Percentiles rank a stretch among this genome's conserved stretches.
Conservation (phyloP, 2,329 filamentous ascomycete species). For the Anisogramma anomala region DNA sequence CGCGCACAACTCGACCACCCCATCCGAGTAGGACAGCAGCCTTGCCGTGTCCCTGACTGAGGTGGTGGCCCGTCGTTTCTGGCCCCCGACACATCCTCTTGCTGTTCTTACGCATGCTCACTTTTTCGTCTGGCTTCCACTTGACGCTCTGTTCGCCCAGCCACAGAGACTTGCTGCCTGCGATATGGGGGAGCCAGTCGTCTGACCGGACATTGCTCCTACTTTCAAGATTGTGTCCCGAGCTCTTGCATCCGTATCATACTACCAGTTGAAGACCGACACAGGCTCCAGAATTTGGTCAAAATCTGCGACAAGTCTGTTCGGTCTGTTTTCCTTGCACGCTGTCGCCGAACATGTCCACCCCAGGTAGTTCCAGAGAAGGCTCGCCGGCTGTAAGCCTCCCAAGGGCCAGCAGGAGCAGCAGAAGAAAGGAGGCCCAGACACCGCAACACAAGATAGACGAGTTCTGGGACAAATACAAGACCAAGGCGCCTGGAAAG, state of each 20-base stretch:
- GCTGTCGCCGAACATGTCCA: conserved; percentile 4
- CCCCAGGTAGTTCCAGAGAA: not conserved
- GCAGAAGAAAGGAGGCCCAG: conserved; percentile 33
- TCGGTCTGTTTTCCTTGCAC: not conserved
- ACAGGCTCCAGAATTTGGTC: not conserved
- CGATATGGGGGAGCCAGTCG: too few relatives aligned
- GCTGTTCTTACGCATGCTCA: not conserved
- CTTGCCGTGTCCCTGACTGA: conserved; percentile 4
- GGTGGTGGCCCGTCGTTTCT: conserved; percentile 5
- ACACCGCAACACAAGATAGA: conserved; percentile 58
- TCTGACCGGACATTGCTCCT: too few relatives aligned
- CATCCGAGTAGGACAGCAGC: too few relatives aligned
- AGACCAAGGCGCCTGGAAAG: conserved; percentile 59
- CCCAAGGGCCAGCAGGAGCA: not conserved
- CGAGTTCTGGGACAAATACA: conserved; percentile 64
- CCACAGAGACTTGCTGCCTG: not conserved
- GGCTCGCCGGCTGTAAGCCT: not conserved
- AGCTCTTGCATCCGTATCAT: too few relatives aligned
- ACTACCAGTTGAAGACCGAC: not conserved
- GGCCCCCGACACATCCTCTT: conserved; percentile 5
- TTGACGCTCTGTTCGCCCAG: not conserved
- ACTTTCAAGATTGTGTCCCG: too few relatives aligned
- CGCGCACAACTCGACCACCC: too few relatives aligned
- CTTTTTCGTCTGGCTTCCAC: not conserved
- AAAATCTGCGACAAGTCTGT: not conserved